Evolutionary conservation across 2,329 filamentous ascomycete genomes (phyloP).

Genomic region (Claviceps digitariae): DNA sequence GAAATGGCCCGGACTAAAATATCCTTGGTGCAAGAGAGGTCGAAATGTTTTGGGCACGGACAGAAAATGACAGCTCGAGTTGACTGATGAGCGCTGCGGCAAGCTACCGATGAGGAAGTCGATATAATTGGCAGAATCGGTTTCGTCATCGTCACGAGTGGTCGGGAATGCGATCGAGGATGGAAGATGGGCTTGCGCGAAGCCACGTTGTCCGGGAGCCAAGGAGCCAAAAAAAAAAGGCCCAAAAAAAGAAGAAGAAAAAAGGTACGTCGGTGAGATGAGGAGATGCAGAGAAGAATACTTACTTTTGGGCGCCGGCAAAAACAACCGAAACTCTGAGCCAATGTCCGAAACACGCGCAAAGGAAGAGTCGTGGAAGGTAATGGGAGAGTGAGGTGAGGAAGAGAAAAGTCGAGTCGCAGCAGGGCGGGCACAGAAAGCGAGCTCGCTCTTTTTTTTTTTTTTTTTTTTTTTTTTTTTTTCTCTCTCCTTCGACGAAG

Average conservation of each 20-base stretch:
- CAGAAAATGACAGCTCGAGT: not conserved
- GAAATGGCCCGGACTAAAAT: not conserved
- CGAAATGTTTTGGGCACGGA: not conserved
- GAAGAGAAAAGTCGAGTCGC: slow-evolving; percentile 18
- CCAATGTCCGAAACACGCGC: slow-evolving; percentile 31
- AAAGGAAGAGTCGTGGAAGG: slow-evolving; percentile 32
- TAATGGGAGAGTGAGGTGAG: slow-evolving; percentile 17
- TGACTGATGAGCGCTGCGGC: not conserved
- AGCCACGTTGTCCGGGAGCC: not conserved
- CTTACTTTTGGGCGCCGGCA: slow-evolving; percentile 42
- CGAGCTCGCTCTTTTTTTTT: slow-evolving; percentile 19
- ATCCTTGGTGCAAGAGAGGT: not conserved
- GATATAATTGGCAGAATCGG: not conserved
- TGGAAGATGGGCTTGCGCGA: not conserved
- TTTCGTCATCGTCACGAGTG: slow-evolving; percentile 9
- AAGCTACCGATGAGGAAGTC: not conserved
- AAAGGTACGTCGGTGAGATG: not conserved
- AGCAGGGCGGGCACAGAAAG: slow-evolving; percentile 21
- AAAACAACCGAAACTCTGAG: slow-evolving; percentile 32
- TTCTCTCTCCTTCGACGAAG: slow-evolving; percentile 9
- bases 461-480: slow-evolving; percentile 5
- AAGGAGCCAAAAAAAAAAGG: no score
- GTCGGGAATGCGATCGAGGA: slow-evolving; percentile 6
- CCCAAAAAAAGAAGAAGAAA: no score
- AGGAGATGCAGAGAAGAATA: slow-evolving; percentile 13